phyloP scores from a whole-genome alignment of 305 asterid species.

The Fraxinus nigra region DNA sequence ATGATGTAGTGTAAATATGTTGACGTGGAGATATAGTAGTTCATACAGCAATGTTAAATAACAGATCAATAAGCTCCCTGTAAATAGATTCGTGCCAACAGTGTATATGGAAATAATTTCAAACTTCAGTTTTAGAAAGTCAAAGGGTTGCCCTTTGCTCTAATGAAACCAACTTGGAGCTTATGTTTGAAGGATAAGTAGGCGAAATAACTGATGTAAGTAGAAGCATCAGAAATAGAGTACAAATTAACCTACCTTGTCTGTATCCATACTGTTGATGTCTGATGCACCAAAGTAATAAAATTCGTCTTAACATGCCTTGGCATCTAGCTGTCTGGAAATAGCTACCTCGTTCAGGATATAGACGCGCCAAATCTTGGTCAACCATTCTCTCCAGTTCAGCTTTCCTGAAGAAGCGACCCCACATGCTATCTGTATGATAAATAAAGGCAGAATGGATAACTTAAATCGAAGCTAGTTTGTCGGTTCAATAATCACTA shows the following conservation, averaged over 20 bases:
- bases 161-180: not conserved
- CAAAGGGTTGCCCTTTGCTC: not conserved
- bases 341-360: constrained; percentile 94
- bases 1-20: not conserved
- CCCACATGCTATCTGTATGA: constrained; percentile 91
- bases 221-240: not conserved
- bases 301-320: constrained; percentile 77
- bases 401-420: constrained; percentile 85
- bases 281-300: constrained; percentile 88
- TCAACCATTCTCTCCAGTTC: constrained; percentile 93
- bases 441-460: not conserved
- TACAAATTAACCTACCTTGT: constrained; percentile 54
- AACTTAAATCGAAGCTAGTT: not conserved
- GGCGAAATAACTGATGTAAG: not conserved
- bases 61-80: not conserved
- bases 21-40: not conserved
- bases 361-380: constrained; percentile 90
- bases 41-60: not conserved
- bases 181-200: not conserved
- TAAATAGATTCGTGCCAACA: not conserved
- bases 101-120: constrained; percentile 3
- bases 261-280: constrained; percentile 86
- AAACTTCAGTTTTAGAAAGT: constrained; percentile 12
- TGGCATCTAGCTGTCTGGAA: constrained; percentile 88
- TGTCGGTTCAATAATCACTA: not conserved